Evolutionary conservation across 176 grass and related monocot genomes (phyloP), one percentile per base, ranked within the genome.

Genomic region (Elaeis guineensis): DNA sequence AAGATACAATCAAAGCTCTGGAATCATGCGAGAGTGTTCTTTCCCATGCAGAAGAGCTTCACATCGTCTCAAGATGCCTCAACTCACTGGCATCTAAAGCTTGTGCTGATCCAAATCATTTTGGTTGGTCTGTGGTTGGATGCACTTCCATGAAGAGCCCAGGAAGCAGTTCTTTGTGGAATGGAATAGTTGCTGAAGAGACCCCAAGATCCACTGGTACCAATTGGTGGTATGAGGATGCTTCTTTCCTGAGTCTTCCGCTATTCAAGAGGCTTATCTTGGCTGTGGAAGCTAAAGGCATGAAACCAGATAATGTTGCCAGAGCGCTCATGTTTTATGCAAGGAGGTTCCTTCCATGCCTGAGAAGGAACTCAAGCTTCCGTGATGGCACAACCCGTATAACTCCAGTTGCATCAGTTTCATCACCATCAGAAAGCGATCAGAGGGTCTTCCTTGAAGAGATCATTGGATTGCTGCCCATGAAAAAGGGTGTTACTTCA

Each of bases 401-500:
- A 5, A 83, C 76, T 22, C 85, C 80, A 9, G 71, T 64, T 4
- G 59, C 72, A 25, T 69, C 77, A 48, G 76, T 85, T 52, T 68
- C 82, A 5, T 66, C 73, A 24, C 49, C 78, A 26, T 95, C 79
- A 3, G 79, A 80, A 50, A 69, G 70, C 44, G 85, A 95, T 72
- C 79, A 89, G 76, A 86, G 79, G 70, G 72, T 83, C 72, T 95
- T 95, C 62, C 79, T 95, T 58, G 90, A 95, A 78, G 90, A 95
- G 83, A 95, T 86, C 49, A 79, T 95, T 58, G 73, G 74, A 30
- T 84, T 95, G 70, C 78, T 95, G 61, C 90, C 90, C 5, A 50
- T 67, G 6, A 82, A 86, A 65, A 95, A 89, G 72, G 85, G 85
- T 55, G 85, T 86, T 21, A 70, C 79, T 5, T 79, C 85, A 35